Percentiles rank a stretch among this genome's conserved stretches.
These are phyloP conservation scores for Colletotrichum limetticola DNA, from an alignment of 2,329 filamentous ascomycete species.

Conservation along the genomic window DNA sequence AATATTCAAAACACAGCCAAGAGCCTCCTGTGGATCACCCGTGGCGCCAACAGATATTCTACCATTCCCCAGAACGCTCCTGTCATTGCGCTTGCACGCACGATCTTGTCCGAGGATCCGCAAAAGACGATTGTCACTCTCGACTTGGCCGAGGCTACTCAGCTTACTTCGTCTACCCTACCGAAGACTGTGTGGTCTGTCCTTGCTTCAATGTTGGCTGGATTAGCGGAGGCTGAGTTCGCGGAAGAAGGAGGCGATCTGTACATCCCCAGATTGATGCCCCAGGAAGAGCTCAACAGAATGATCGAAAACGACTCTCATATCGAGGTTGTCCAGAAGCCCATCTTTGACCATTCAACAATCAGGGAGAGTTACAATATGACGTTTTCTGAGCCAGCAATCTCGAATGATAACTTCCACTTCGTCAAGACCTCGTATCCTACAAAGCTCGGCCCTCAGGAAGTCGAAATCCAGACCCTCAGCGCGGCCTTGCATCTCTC, in stretches of 20 bases:
- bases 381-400: conserved; percentile 40
- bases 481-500: conserved; percentile 46
- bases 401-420: conserved; percentile 39
- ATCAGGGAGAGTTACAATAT: conserved; percentile 35
- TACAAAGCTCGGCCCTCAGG: conserved; percentile 40
- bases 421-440: conserved; percentile 37
- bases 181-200: conserved; percentile 42
- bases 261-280: conserved; percentile 57
- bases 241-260: conserved; percentile 49
- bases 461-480: conserved; percentile 54
- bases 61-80: conserved; percentile 49
- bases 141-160: conserved; percentile 47
- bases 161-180: conserved; percentile 38
- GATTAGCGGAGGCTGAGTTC: conserved; percentile 55
- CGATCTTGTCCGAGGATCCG: conserved; percentile 60
- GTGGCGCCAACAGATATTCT: conserved; percentile 51
- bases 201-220: conserved; percentile 12
- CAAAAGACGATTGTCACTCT: conserved; percentile 55
- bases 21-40: conserved; percentile 60
- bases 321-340: not conserved
- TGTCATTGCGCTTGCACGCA: conserved; percentile 58
- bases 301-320: conserved; percentile 50
- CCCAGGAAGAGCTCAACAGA: conserved; percentile 52
- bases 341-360: not conserved
- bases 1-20: conserved; percentile 48